Evolutionary conservation across 805 yeast genomes (phyloP).

Genomic region (Kuraishia hungarica): DNA sequence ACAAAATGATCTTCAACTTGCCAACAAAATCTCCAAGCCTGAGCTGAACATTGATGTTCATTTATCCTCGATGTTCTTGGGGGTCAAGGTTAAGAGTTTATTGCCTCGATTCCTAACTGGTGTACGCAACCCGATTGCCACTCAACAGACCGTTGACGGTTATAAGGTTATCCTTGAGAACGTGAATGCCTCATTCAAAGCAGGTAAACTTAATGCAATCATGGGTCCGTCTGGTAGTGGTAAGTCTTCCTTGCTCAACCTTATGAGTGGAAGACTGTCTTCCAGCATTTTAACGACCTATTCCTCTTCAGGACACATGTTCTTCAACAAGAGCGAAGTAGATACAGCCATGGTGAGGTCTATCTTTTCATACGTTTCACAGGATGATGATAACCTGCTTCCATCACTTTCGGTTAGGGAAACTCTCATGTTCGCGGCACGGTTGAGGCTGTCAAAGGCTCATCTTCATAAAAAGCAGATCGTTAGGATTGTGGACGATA

Average conservation of each 20-base stretch:
- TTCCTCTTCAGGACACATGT: conserved; percentile 30
- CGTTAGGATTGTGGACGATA: conserved; percentile 34
- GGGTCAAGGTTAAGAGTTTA: not conserved
- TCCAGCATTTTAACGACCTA: conserved; percentile 20
- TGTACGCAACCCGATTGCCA: not conserved
- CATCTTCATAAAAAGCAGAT: conserved; percentile 31
- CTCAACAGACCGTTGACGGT: not conserved
- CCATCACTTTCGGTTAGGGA: conserved; percentile 72
- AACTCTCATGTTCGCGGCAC: conserved; percentile 66
- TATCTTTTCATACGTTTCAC: conserved; percentile 70
- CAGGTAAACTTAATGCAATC: conserved; percentile 57
- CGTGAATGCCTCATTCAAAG: conserved; percentile 41
- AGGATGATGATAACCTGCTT: conserved; percentile 67
- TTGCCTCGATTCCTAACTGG: not conserved
- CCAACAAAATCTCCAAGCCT: not conserved
- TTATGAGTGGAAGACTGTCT: conserved; percentile 50
- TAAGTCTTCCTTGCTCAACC: conserved; percentile 58
- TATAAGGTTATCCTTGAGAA: conserved; percentile 31
- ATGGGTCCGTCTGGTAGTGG: conserved; percentile 84
- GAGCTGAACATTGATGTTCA: not conserved
- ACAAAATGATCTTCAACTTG: not conserved
- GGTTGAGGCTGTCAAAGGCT: conserved; percentile 45
- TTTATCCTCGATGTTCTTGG: not conserved
- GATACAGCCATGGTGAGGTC: conserved; percentile 24
- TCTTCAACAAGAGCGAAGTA: conserved; percentile 31